phyloP scores from a whole-genome alignment of 495 filamentous ascomycete genomes.

The Aspergillus kassunensis region DNA sequence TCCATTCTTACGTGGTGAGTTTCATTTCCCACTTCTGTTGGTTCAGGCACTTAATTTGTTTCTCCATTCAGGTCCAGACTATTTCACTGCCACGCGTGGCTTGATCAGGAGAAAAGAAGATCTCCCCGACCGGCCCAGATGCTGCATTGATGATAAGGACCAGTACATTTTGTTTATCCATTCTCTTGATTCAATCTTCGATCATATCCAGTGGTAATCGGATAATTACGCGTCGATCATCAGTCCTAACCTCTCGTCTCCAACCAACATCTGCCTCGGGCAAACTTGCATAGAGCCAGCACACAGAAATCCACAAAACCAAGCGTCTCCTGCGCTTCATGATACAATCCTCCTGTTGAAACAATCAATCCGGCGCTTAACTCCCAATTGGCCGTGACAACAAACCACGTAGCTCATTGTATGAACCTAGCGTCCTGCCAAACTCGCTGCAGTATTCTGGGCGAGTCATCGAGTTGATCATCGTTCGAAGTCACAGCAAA shows the following conservation, averaged over 20 bases:
- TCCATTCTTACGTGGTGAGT: not conserved
- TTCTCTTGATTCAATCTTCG: too few species aligned
- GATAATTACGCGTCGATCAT: not conserved
- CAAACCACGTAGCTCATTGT: not conserved
- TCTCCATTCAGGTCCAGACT: too few species aligned
- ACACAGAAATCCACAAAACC: too few species aligned
- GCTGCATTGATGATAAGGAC: not conserved
- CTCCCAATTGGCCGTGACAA: not conserved
- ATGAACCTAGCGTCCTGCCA: not conserved
- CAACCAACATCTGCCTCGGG: too few species aligned
- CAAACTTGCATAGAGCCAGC: not conserved
- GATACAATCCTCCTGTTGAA: not conserved
- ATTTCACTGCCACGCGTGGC: too few species aligned
- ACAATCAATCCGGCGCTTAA: not conserved
- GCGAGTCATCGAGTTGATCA: not conserved
- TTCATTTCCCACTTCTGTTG: conserved; percentile 6
- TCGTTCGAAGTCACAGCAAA: too few species aligned
- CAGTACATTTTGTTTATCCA: not conserved
- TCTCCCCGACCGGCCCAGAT: not conserved
- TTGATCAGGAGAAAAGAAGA: not conserved
- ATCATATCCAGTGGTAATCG: too few species aligned
- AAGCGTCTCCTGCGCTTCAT: conserved; percentile 8
- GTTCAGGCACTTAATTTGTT: too few species aligned
- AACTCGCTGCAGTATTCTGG: not conserved
- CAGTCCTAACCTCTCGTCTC: too few species aligned